phyloP scores from a whole-genome alignment of 1,284 basidiomycete genomes.

The Moesziomyces sp. region DNA sequence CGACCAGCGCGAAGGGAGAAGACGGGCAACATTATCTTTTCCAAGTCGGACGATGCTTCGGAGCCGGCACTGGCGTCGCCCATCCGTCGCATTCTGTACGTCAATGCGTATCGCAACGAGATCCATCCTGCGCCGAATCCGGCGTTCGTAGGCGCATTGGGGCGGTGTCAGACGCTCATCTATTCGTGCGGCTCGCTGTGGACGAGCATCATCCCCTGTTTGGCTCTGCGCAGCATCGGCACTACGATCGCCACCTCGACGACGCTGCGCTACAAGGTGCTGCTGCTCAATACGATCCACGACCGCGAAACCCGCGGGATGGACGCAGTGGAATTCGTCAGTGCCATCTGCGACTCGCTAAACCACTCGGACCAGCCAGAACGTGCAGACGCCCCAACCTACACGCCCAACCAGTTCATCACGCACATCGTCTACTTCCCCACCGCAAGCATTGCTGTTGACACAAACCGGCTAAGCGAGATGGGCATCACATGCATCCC shows the following conservation, averaged over 20 bases:
- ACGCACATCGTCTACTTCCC: constrained; percentile 75
- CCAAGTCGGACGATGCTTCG: constrained; percentile 71
- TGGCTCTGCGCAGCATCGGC: constrained; percentile 85
- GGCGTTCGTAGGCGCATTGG: constrained; percentile 78
- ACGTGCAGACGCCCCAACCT: constrained; percentile 13
- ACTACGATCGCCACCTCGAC: constrained; percentile 80
- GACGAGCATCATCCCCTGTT: constrained; percentile 88
- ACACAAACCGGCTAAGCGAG: constrained; percentile 3
- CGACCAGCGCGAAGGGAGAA: constrained; percentile 9
- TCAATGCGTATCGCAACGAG: constrained; percentile 78
- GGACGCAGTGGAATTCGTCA: constrained; percentile 83
- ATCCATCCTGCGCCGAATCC: constrained; percentile 88
- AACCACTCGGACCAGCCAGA: constrained; percentile 69
- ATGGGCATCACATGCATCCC: constrained; percentile 21
- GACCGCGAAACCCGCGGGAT: constrained; percentile 92
- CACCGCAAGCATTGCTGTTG: constrained; percentile 25
- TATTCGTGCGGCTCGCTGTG: constrained; percentile 91
- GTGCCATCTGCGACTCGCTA: constrained; percentile 78
- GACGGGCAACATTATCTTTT: constrained; percentile 77
- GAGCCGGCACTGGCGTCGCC: constrained; percentile 28
- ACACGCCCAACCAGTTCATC: constrained; percentile 70
- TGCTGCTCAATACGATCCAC: constrained; percentile 86
- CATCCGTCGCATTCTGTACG: constrained; percentile 80
- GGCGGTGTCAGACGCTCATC: constrained; percentile 78
- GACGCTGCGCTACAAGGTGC: constrained; percentile 80